Base-by-base conservation (phyloP, 75 land plant genomes). In the Picea sitchensis region DNA sequence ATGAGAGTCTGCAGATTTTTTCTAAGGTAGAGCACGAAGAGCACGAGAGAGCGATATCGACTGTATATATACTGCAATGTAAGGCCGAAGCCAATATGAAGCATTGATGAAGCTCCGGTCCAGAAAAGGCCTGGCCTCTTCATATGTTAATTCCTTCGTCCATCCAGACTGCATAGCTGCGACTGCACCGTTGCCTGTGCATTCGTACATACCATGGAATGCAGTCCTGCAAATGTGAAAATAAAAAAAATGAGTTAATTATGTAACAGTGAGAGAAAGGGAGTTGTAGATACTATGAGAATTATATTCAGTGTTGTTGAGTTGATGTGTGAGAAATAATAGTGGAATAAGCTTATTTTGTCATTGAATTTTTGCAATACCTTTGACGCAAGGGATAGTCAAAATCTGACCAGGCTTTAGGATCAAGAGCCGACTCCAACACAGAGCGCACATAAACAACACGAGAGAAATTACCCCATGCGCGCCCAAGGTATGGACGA, bases 391-490 rank as follows among this genome's bases (percentile, higher is more conserved):
- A 59, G 1, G 83, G 83, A 58, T 61, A 3, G 32, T 65, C 83
- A 56, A 67, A 80, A 58, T 82, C 57, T 11, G 34, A 59, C 82
- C 82, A 82, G 14, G 75, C 84, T 38, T 59, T 32, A 1, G 83
- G 82, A 30, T 64, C 82, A 21, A 82, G 73, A 31, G 59, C 36
- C 8, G 81, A 34, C 58, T 80, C 82, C 84, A 82, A 47, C 30
- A 56, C 58, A 11, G 84, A 67, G 7, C 81, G 56, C 18, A 75
- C 76, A 69, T 81, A 84, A 54, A 84, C 73, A 8, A 84, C 86
- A 57, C 80, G 85, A 69, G 86, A 82, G 47, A 78, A 84, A 6
- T 86, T 73, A 26, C 86, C 86, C 86, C 86, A 84, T 13, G 86
- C 85, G 12, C 86, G 79, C 18, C 85, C 86, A n/a, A 84, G 38